Evolutionary conservation across 257 asterid species (phyloP), one percentile per base, ranked within the genome.

Genomic region (Craterostigma plantagineum): DNA sequence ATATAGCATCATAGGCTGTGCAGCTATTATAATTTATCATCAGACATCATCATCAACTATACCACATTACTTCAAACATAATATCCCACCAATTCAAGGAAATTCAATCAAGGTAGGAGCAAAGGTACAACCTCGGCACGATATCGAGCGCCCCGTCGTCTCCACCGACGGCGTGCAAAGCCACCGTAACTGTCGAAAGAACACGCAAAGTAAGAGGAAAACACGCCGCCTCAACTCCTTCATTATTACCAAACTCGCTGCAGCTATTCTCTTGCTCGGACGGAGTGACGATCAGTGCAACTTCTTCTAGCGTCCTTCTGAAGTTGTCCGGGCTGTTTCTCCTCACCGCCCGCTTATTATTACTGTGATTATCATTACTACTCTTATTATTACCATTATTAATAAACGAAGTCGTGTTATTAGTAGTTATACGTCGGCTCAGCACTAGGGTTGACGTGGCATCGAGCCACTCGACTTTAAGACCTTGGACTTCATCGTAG

Each of bases 401-500:
- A n/a, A n/a, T n/a, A n/a, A n/a, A n/a, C n/a, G n/a, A n/a, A n/a
- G n/a, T n/a, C n/a, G n/a, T n/a, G n/a, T n/a, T n/a, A n/a, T n/a
- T 49, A 61, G 14, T 43, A 9, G 10, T 27, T 4, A 51, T n/a
- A 49, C 67, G 68, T 46, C 53, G 68, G 37, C 73, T 69, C 38
- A 86, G 77, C 49, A 86, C 62, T 61, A 86, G 27, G 1, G 96
- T 67, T 23, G 84, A 69, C 34, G 96, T 81, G 47, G 68, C 49
- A 14, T 73, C 94, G 10, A 86, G 92, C 96, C 96, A 86, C 58
- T 75, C 94, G 16, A 44, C 91, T 10, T 54, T 51, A 44, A 86
- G 59, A 43, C 91, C 85, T 38, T 81, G 87, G 17, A 73, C 81
- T 63, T 86, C 96, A 44, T 77, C 94, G 46, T 86, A 86, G 63